Evolutionary conservation across 371 early-diverging fungal species (phyloP).

Genomic region (Parasitella parasitica): DNA sequence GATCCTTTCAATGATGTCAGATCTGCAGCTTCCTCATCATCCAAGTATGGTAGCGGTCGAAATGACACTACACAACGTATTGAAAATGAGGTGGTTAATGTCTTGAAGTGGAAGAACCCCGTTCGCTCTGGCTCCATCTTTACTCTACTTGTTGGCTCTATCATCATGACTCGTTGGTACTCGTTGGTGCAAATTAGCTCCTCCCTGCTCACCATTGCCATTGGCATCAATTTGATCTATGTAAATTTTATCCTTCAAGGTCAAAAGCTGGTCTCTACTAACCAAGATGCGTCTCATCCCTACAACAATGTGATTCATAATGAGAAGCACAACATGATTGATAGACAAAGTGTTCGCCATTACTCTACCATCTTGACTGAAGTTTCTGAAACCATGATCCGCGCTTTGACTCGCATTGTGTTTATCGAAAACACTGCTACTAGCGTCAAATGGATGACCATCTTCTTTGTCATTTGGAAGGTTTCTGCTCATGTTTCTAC

Average conservation of each 20-base stretch:
- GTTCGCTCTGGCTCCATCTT: constrained; percentile 36
- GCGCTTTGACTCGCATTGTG: constrained; percentile 41
- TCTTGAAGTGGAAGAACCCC: constrained; percentile 46
- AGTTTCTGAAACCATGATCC: constrained; percentile 35
- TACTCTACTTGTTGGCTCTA: constrained; percentile 20
- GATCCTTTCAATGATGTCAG: not conserved
- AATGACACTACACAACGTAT: constrained; percentile 41
- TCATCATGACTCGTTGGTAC: constrained; percentile 39
- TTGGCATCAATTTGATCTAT: constrained; percentile 43
- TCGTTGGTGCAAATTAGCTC: constrained; percentile 40
- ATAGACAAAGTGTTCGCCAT: constrained; percentile 27
- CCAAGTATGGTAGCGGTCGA: constrained; percentile 3
- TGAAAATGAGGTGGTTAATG: constrained; percentile 23
- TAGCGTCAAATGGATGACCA: constrained; percentile 39
- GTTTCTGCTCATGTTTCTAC: constrained; percentile 39
- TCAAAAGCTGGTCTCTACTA: constrained; percentile 26
- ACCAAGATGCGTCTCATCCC: constrained; percentile 33
- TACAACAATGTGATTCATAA: constrained; percentile 33
- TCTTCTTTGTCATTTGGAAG: constrained; percentile 41
- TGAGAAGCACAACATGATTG: constrained; percentile 17
- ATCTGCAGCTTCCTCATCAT: not conserved
- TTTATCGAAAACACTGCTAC: constrained; percentile 42
- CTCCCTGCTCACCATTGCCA: constrained; percentile 32
- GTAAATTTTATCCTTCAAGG: constrained; percentile 38
- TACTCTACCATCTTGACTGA: constrained; percentile 34